These are phyloP conservation scores for Parasitella parasitica DNA, from an alignment of 371 early-diverging fungal genomes.

Conservation along the genomic window DNA sequence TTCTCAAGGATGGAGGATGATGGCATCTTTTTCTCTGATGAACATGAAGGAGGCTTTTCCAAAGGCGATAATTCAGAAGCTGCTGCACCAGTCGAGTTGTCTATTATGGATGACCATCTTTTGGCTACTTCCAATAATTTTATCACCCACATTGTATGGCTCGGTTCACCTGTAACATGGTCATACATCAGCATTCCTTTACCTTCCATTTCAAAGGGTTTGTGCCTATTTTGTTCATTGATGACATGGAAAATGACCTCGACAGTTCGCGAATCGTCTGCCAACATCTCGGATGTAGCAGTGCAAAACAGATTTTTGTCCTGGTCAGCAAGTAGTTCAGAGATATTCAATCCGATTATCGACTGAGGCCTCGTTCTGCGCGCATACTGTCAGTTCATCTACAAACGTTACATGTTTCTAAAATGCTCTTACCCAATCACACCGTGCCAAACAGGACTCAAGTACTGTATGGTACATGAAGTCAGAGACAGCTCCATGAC, in stretches of 20 bases:
- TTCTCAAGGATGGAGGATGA: not conserved
- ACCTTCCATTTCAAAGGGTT: constrained; percentile 75
- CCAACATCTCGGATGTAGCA: constrained; percentile 67
- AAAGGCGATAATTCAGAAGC: not conserved
- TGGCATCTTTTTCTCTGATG: not conserved
- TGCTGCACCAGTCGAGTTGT: not conserved
- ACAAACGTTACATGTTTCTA: not conserved
- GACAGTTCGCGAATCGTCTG: constrained; percentile 71
- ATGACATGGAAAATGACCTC: constrained; percentile 75
- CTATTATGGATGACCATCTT: constrained; percentile 19
- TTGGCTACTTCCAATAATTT: constrained; percentile 46
- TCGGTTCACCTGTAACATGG: constrained; percentile 62
- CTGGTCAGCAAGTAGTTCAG: constrained; percentile 43
- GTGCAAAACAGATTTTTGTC: constrained; percentile 64
- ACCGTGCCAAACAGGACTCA: constrained; percentile 64
- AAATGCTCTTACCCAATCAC: constrained; percentile 51
- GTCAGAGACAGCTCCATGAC: constrained; percentile 64
- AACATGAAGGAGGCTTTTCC: not conserved
- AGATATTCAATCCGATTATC: constrained; percentile 48
- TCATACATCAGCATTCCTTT: constrained; percentile 92
- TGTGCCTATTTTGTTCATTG: constrained; percentile 26
- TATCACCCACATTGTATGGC: constrained; percentile 86
- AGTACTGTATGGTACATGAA: constrained; percentile 47
- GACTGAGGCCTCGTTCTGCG: constrained; percentile 48
- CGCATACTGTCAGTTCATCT: not conserved